Base-by-base conservation (phyloP, 1,284 basidiomycete species). In the Cutaneotrichosporon sp. region DNA sequence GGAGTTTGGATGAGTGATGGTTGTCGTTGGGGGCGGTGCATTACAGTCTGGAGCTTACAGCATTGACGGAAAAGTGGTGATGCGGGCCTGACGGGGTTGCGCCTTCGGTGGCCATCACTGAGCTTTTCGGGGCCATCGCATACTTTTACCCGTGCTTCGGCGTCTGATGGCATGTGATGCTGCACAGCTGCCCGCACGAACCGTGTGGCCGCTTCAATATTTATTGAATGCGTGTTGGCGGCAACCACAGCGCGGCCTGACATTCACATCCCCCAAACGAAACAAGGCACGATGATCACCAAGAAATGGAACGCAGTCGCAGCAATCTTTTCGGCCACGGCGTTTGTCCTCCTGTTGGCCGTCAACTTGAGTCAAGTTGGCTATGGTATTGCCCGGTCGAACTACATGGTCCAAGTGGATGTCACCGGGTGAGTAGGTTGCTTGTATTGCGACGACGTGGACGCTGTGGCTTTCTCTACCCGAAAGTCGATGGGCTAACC, bases 261-360 rank as follows among this genome's bases (percentile, higher is more conserved):
- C 4, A 34, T 35, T 14, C 35, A 5, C 42, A n/a, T n/a, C n/a
- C n/a, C n/a, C n/a, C n/a, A n/a, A n/a, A n/a, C n/a, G n/a, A n/a
- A n/a, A n/a, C 48, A 46, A 26, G 17, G 17, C 61, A 69, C 21
- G 7, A 72, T 72, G 70, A 53, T 67, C 59, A 69, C 69, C 20
- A 69, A 72, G 69, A 63, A 73, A 60, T 75, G 73, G 49, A 63
- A 73, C 35, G 65, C 65, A 9, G 70, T 70, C 54, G 73, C 71
- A 20, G 64, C 65, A 17, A 51, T 69, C 58, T 58, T 72, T 33
- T 63, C 68, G 26, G 55, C 63, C 51, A 61, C 73, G 41, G 63
- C 72, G 7, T 52, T 74, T 47, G 65, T 75, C 64, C 41, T 75
- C 35, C 61, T 75, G 41, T 55, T 73, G 45, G 74, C 74, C 47